A percentile compares a stretch with the other conserved stretches of the same genome.
These are phyloP conservation scores for Cryphonectria japonica DNA, from an alignment of 2,329 filamentous ascomycete genomes.

Conservation along the genomic window DNA sequence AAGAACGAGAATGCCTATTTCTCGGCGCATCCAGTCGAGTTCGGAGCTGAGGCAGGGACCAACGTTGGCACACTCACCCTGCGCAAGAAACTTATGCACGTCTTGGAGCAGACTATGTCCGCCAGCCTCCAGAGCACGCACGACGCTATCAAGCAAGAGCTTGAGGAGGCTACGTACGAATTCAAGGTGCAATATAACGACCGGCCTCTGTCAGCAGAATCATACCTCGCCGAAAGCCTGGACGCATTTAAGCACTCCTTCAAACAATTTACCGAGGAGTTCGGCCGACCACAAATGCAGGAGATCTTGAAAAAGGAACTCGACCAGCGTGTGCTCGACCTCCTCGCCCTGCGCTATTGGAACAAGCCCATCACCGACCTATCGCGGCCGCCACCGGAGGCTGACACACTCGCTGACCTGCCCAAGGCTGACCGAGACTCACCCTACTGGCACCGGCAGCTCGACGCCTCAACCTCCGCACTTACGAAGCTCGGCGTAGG, in stretches of 20 bases:
- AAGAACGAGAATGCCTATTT: constrained; percentile 92
- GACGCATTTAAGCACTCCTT: constrained; percentile 98
- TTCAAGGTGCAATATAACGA: constrained; percentile 99
- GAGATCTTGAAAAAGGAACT: constrained; percentile 89
- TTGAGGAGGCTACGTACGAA: constrained; percentile 96
- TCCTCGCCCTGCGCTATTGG: constrained; percentile 94
- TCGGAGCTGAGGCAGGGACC: constrained; percentile 72
- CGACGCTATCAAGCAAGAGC: constrained; percentile 90
- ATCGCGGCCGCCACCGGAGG: constrained; percentile 65
- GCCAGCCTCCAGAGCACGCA: constrained; percentile 85
- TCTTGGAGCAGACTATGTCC: constrained; percentile 96
- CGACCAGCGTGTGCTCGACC: constrained; percentile 91
- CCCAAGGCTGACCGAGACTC: constrained; percentile 85
- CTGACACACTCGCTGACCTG: constrained; percentile 74
- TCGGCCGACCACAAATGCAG: constrained; percentile 87
- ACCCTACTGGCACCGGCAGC: constrained; percentile 89
- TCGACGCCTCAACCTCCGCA: constrained; percentile 87
- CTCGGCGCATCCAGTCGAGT: constrained; percentile 78
- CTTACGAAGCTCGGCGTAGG: constrained; percentile 95
- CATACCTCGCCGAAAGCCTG: constrained; percentile 91
- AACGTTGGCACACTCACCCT: constrained; percentile 83
- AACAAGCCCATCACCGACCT: constrained; percentile 92
- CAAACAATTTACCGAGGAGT: constrained; percentile 87
- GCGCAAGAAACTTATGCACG: constrained; percentile 94
- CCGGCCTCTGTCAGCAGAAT: constrained; percentile 89